These are phyloP conservation scores for Apiospora hydei DNA, from an alignment of 2,329 filamentous ascomycete genomes.

Conservation along the genomic window DNA sequence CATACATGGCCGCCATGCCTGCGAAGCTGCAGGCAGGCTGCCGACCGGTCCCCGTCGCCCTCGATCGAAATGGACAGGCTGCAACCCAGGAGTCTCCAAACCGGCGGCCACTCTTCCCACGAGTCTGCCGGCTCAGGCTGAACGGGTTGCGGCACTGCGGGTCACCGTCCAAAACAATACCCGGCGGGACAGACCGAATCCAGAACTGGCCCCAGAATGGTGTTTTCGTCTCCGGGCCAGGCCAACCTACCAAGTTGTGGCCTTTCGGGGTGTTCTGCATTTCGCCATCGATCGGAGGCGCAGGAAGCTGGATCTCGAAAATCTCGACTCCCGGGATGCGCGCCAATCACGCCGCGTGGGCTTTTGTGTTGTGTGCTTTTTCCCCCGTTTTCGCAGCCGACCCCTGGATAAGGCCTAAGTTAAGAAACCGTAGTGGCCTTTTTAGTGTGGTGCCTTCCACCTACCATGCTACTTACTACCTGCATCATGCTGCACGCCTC, in stretches of 20 bases:
- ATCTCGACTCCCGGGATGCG: neutral
- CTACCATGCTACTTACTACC: neutral
- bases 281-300: neutral
- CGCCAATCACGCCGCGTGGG: neutral
- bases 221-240: neutral
- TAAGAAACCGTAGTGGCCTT: neutral
- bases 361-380: neutral
- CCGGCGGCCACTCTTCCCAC: neutral
- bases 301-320: neutral
- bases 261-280: neutral
- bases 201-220: neutral
- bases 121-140: conserved; percentile 19
- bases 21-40: conserved; percentile 9
- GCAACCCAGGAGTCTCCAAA: conserved; percentile 14
- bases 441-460: neutral
- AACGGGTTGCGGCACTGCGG: conserved; percentile 18
- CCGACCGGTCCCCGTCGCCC: conserved; percentile 1
- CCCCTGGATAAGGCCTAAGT: neutral
- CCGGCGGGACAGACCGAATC: conserved; percentile 15
- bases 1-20: conserved; percentile 9
- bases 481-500: too few species aligned
- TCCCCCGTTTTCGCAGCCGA: neutral
- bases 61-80: conserved; percentile 13
- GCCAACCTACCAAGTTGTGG: neutral
- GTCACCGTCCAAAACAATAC: conserved; percentile 11